Evolutionary conservation across 139 green algal genomes (phyloP), one percentile per base, ranked within the genome.

Genomic region (Tetraselmis chui): DNA sequence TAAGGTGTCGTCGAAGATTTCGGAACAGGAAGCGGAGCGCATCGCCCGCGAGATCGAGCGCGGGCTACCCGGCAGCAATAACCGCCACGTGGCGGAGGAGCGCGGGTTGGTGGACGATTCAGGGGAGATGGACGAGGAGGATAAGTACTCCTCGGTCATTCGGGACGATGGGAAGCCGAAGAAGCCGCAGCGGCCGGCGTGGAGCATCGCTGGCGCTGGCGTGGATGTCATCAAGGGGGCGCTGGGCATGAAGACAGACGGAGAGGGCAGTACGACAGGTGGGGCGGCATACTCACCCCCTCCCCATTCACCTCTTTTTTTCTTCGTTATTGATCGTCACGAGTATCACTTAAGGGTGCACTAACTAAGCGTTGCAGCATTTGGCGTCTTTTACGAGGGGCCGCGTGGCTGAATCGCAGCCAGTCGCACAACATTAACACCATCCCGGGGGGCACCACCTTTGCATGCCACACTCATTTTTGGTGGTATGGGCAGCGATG

Each of bases 11-110:
- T 94, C 88, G 27, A 81, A 80, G 1, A 96, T 97, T 78, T 85
- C 76, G 23, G 89, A 94, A 80, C 87, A 79, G 0, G 92, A 96
- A 80, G 94, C 94, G 0, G 86, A 81, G 5, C 90, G 94, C 28
- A 86, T 98, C 74, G 94, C 94, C 0, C 77, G 83, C 0, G 94
- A 98, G 83, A 98, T 98, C 67, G 91, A 97, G 85, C 27, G 77
- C 1, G 76, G 84, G 26, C 32, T 77, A 74, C 84, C 82, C 28
- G 25, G 25, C 1, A 59, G 58, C 18, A 75, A 59, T 32, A 97
- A 96, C 83, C 79, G 84, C 18, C 94, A 98, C 83, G 27, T 95
- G 81, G 82, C 90, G 29, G 94, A 98, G 86, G 94, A 97, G 90
- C 89, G 94, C 0, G 92, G 93, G 2, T 83, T 89, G 25, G 85